Evolutionary conservation across 148 eudicot genomes (phyloP).

Genomic region (Camellia sinensis): DNA sequence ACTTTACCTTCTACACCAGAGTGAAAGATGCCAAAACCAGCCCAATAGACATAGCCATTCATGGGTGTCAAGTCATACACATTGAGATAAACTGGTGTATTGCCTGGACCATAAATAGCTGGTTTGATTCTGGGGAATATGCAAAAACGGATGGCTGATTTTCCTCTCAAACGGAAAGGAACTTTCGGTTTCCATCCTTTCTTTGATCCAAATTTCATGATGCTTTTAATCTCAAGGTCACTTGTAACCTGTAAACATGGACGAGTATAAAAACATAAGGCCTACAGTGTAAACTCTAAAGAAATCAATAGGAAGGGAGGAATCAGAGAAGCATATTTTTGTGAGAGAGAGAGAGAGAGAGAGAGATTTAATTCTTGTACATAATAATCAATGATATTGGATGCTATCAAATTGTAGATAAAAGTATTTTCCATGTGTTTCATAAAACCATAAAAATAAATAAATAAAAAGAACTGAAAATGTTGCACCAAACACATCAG

Average conservation of each 20-base stretch:
- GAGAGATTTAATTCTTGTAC: neutral
- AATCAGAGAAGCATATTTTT: neutral
- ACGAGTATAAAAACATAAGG: neutral
- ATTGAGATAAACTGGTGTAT: conserved; percentile 73
- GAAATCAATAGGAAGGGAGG: neutral
- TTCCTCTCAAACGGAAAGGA: conserved; percentile 50
- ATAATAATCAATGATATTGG: neutral
- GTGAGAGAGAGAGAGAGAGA: neutral
- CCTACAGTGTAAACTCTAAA: neutral
- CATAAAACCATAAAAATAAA: too few relatives aligned
- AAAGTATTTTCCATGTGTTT: too few relatives aligned
- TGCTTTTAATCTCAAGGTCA: conserved; percentile 27
- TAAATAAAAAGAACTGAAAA: too few relatives aligned
- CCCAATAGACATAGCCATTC: conserved; percentile 91
- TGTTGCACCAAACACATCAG: too few relatives aligned
- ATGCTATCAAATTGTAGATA: too few relatives aligned
- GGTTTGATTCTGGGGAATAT: conserved; percentile 59
- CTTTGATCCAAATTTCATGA: conserved; percentile 54
- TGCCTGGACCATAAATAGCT: conserved; percentile 42
- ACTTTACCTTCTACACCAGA: conserved; percentile 92
- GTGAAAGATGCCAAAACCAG: conserved; percentile 91
- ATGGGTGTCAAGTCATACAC: conserved; percentile 74
- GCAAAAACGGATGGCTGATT: conserved; percentile 60
- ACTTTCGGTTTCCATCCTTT: conserved; percentile 65
- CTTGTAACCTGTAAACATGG: conserved; percentile 28